Evolutionary conservation across 2,329 filamentous ascomycete genomes (phyloP), one percentile per base, ranked within the genome.

Genomic region (Penicillium aurantiogriseum): DNA sequence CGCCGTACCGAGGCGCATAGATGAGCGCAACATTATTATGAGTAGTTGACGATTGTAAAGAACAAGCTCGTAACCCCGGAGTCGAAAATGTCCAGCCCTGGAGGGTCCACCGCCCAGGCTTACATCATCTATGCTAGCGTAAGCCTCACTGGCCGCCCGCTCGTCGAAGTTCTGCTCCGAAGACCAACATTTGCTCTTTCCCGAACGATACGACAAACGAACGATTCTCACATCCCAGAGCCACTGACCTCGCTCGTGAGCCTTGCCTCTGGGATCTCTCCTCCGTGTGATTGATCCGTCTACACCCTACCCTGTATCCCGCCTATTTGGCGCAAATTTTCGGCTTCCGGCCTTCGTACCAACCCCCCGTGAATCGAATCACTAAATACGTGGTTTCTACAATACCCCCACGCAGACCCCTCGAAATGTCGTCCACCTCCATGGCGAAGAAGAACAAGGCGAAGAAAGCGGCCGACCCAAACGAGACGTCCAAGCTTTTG

Each of bases 401-500:
- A 50, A 60, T 19, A 46, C 17, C 8, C 8, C n/a, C 67, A 38
- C 46, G 57, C 47, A 47, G 59, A 40, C 45, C 33, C n/a, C 50
- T 56, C 29, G 9, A 13, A 7, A 75, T 78, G 68, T 77, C 82
- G 45, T 77, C 82, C 35, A 75, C 83, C 46, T 76, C 78, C 48
- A 77, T 84, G 56, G 78, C 80, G 56, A 94, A 92, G 79, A 94
- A 94, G 77, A 85, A 82, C 55, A 96, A 95, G 79, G 85, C 83
- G 66, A 96, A 95, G 79, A 96, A 95, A 78, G 81, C 84, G 47
- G 79, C 90, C 63, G 92, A 96, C 73, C 89, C 91, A 21, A 90
- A 86, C 68, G 94, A 97, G 76, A 92, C 92, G 46, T 91, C 91
- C 60, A 95, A 96, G 76, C 84, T 97, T 63, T 85, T 99, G 51